These are phyloP conservation scores for Scenedesmus sp. DNA, from an alignment of 163 green algal species.

Conservation along the genomic window DNA sequence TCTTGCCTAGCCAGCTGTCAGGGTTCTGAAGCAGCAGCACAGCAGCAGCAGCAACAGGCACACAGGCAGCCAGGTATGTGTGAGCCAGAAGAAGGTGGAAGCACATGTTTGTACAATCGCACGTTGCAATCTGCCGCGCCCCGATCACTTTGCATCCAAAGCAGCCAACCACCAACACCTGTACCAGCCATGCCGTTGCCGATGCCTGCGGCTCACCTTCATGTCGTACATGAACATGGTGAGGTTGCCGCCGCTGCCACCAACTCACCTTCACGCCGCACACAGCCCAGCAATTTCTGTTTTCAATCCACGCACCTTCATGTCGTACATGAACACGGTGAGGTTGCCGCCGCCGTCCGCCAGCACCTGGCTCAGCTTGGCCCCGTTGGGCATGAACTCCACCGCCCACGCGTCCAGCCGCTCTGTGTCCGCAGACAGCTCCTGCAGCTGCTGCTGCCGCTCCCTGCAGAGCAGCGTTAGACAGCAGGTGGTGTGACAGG, in stretches of 20 bases:
- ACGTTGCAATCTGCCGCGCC: too few relatives aligned
- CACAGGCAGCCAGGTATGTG: background rate
- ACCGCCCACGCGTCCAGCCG: slow-evolving; percentile 62
- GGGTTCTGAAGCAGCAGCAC: slow-evolving; percentile 55
- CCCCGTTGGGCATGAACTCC: slow-evolving; percentile 85
- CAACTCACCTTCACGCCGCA: background rate
- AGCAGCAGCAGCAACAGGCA: background rate
- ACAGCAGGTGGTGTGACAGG: background rate
- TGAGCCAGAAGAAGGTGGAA: too few relatives aligned
- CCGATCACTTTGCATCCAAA: too few relatives aligned
- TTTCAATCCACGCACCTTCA: slow-evolving; percentile 28
- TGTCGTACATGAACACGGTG: slow-evolving; percentile 77
- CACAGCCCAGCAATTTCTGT: background rate
- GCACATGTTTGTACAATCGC: too few relatives aligned
- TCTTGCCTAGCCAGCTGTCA: slow-evolving; percentile 75
- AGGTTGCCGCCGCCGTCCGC: slow-evolving; percentile 76
- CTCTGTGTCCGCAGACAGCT: slow-evolving; percentile 83
- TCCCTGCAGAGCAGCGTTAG: slow-evolving; percentile 38
- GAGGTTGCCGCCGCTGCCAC: slow-evolving; percentile 63
- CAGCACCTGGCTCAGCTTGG: slow-evolving; percentile 77
- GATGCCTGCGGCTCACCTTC: slow-evolving; percentile 8
- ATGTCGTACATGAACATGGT: slow-evolving; percentile 77
- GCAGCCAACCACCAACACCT: background rate
- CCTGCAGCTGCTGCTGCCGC: slow-evolving; percentile 61
- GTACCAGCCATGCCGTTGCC: background rate